A percentile compares a stretch with the other conserved stretches of the same genome.
phyloP scores from a whole-genome alignment of 2,329 filamentous ascomycete genomes.

The Colletotrichum trifolii region DNA sequence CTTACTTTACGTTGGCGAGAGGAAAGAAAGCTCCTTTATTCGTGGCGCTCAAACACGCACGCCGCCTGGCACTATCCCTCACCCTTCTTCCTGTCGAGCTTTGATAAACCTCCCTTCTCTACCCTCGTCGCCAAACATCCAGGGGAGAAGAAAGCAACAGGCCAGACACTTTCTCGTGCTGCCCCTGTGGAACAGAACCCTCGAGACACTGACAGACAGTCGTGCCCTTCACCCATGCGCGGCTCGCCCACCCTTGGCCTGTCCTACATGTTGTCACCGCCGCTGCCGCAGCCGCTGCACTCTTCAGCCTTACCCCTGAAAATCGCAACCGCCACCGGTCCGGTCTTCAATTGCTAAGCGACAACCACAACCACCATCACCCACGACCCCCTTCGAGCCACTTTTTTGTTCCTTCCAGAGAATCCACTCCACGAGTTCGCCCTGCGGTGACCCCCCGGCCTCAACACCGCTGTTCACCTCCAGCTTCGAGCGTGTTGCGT shows the following conservation, averaged over 20 bases:
- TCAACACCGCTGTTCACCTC: constrained; percentile 12
- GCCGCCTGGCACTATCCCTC: not conserved
- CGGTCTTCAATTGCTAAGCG: constrained; percentile 30
- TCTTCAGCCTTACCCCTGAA: constrained; percentile 37
- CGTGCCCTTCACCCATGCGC: constrained; percentile 20
- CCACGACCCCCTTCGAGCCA: constrained; percentile 26
- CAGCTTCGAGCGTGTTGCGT: constrained; percentile 13
- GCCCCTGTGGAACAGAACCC: not conserved
- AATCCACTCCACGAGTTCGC: constrained; percentile 32
- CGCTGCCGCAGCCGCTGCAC: constrained; percentile 8
- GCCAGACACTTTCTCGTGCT: constrained; percentile 11
- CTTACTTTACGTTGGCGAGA: not conserved
- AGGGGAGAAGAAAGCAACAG: not conserved
- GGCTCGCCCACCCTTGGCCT: constrained; percentile 29
- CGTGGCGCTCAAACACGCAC: constrained; percentile 15
- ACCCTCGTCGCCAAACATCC: constrained; percentile 11
- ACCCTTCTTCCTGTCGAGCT: constrained; percentile 11
- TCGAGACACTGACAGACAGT: not conserved
- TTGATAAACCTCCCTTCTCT: constrained; percentile 19
- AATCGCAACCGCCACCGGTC: constrained; percentile 30
- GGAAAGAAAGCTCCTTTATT: not conserved
- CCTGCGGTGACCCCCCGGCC: constrained; percentile 23
- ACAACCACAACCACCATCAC: constrained; percentile 13
- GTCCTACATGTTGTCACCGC: constrained; percentile 35
- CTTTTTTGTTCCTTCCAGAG: constrained; percentile 29